Base-by-base conservation (phyloP, 1,139 yeast species). In the Candida smagusa region DNA sequence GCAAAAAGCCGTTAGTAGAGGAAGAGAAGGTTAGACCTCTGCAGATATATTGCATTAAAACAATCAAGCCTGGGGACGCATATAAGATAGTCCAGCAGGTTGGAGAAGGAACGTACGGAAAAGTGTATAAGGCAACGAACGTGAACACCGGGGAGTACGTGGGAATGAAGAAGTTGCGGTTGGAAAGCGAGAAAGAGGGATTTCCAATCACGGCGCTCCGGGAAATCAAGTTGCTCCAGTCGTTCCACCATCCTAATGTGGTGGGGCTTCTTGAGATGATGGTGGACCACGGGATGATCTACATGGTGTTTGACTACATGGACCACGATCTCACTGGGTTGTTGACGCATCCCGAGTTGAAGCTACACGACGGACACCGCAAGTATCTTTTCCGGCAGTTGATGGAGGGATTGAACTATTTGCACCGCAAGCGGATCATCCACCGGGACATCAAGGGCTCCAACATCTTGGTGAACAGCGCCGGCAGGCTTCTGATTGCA, bases 371-470 rank as follows among this genome's bases (percentile, higher is more conserved):
- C 33, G 76, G 84, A 6, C 87, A 90, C 54, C 71, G 87, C 52
- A 92, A 92, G 59, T 82, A 76, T 52, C 61, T 94, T 9, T 83
- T 88, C 58, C 68, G 69, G 44, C 97, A 92, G 54, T 65, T 90
- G 46, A 68, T 87, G 56, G 81, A 80, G 45, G 97, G 97, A 1
- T 72, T 92, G 46, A 74, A 80, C 39, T 92, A 89, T 58, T 67
- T 92, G 42, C 98, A 92, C 59, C 72, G 74, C 29, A 81, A 81
- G 48, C 73, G 87, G 37, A 84, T 92, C 11, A 77, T 92, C 36
- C 98, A 92, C 61, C 76, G 98, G 42, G 98, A 92, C 62, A 87
- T 92, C 47, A 92, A 92, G 63, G 97, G 96, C 2, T 88, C 97
- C 3, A 92, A 92, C 58, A 83, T 92, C 22, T 70, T 92, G 41